Evolutionary conservation across 768 basidiomycete genomes (phyloP).

Genomic region (Kwoniella dejecticola): DNA sequence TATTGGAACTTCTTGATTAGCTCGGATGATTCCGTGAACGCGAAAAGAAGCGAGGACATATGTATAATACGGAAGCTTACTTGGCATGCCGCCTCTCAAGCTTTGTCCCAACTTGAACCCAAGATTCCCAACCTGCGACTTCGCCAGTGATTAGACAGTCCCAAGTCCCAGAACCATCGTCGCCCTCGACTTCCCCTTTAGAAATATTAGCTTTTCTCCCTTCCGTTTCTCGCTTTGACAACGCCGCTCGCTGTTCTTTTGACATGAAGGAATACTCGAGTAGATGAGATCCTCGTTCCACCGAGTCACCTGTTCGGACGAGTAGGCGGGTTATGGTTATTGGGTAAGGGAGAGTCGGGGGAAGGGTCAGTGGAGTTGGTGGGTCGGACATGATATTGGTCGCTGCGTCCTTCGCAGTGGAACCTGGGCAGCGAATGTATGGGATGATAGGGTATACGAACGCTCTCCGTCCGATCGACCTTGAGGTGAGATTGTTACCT

Average conservation of each 20-base stretch:
- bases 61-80: conserved; percentile 27
- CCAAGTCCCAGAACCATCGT: conserved; percentile 87
- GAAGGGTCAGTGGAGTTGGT: conserved; percentile 72
- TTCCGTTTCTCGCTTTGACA: conserved; percentile 28
- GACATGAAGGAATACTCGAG: conserved; percentile 73
- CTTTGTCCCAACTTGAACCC: conserved; percentile 30
- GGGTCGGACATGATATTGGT: conserved; percentile 36
- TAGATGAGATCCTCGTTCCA: conserved; percentile 74
- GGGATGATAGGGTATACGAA: neutral
- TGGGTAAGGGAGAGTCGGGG: conserved; percentile 79
- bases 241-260: conserved; percentile 58
- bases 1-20: conserved; percentile 7
- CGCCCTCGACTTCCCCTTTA: conserved; percentile 65
- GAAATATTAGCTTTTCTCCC: conserved; percentile 22
- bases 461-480: neutral
- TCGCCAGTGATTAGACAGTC: conserved; percentile 82
- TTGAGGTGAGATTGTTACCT: no score
- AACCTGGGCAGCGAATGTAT: neutral
- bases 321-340: conserved; percentile 76
- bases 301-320: conserved; percentile 57
- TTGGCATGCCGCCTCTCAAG: conserved; percentile 30
- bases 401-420: neutral
- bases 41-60: no score
- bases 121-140: conserved; percentile 65
- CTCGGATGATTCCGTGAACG: neutral